Percentiles rank a stretch among this genome's conserved stretches.
Conservation (phyloP, 1,284 basidiomycete genomes). For the Cutaneotrichosporon dermatis region DNA sequence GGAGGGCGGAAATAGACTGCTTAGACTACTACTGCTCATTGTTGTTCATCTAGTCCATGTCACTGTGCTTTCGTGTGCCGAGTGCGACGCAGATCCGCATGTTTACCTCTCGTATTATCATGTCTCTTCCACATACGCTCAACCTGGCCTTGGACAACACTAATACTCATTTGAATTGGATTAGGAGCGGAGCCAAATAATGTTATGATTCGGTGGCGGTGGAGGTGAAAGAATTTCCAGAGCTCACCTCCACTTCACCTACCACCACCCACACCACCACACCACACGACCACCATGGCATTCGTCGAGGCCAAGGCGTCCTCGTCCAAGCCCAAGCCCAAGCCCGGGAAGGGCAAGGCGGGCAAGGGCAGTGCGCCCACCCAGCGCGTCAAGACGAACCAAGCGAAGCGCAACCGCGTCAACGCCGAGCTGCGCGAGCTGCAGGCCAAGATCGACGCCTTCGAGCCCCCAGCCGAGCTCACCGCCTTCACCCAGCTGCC, state of each 20-base stretch:
- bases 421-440: constrained; percentile 46
- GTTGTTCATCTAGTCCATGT: not conserved
- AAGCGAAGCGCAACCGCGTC: constrained; percentile 37
- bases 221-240: constrained; percentile 4
- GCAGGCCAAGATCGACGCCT: constrained; percentile 19
- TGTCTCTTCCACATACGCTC: too few species aligned
- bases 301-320: constrained; percentile 32
- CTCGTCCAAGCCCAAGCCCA: constrained; percentile 20
- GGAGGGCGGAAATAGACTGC: not conserved
- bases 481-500: constrained; percentile 48
- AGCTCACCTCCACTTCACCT: not conserved
- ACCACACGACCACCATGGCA: constrained; percentile 20
- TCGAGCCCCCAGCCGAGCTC: constrained; percentile 33
- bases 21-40: not conserved
- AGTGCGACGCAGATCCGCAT: too few species aligned
- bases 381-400: constrained; percentile 36
- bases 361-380: constrained; percentile 2
- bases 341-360: not conserved
- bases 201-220: not conserved
- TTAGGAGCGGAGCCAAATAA: not conserved
- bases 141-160: too few species aligned
- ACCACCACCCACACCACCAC: not conserved
- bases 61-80: not conserved
- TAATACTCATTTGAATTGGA: too few species aligned
- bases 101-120: too few species aligned